These are phyloP conservation scores for Penicillium oxalicum DNA, from an alignment of 2,329 filamentous ascomycete genomes.

Conservation along the genomic window DNA sequence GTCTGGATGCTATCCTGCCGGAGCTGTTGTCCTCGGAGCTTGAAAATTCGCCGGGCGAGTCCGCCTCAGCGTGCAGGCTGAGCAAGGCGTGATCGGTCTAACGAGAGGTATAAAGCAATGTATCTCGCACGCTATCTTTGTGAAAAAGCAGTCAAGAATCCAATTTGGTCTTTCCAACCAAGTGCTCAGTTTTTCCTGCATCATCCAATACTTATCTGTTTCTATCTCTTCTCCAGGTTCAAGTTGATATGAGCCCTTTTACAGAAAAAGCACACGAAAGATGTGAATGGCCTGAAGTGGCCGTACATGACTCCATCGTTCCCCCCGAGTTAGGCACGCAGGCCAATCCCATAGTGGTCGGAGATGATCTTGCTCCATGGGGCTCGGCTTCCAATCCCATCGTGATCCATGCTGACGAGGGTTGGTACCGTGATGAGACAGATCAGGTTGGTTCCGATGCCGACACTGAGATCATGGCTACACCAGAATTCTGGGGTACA, in stretches of 20 bases:
- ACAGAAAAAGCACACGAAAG: constrained; percentile 1
- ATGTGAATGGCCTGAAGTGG: constrained; percentile 9
- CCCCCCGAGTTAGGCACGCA: constrained; percentile 4
- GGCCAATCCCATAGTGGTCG: constrained; percentile 9
- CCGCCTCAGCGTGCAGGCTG: not conserved
- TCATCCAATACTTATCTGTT: constrained; percentile 1
- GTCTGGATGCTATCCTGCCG: constrained; percentile 2
- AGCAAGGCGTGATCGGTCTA: constrained; percentile 5
- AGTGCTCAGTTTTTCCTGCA: constrained; percentile 3
- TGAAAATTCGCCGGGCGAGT: not conserved
- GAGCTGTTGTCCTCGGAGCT: constrained; percentile 4
- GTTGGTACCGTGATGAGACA: not conserved
- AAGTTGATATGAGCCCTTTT: constrained; percentile 1
- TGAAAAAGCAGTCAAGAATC: constrained; percentile 3
- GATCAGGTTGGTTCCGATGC: constrained; percentile 5
- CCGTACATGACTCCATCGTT: constrained; percentile 4
- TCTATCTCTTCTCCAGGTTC: constrained; percentile 1
- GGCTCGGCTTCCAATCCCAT: constrained; percentile 10
- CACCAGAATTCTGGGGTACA: constrained; percentile 4
- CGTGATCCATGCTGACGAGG: constrained; percentile 8
- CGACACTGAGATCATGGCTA: constrained; percentile 8
- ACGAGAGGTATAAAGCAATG: constrained; percentile 8
- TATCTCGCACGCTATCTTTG: constrained; percentile 3
- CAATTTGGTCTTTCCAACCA: not conserved
- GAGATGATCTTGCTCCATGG: constrained; percentile 9